Evolutionary conservation across 2,329 filamentous ascomycete genomes (phyloP).

Genomic region (Samsoniella hepiali): DNA sequence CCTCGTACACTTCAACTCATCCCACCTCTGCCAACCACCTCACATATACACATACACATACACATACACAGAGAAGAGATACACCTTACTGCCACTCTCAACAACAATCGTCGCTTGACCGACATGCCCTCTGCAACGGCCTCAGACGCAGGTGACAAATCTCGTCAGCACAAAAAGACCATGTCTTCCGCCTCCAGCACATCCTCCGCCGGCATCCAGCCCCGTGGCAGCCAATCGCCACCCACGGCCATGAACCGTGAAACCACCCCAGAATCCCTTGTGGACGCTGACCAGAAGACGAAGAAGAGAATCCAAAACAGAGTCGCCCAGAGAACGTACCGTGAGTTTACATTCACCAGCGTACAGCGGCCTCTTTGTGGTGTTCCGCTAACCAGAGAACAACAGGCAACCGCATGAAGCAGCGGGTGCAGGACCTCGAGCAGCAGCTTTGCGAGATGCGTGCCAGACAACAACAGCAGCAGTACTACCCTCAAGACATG

Average conservation of each 20-base stretch:
- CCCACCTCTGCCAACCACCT: not conserved
- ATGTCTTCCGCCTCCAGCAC: conserved; percentile 16
- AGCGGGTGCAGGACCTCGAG: conserved; percentile 19
- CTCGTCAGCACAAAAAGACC: conserved; percentile 13
- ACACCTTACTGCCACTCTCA: not conserved
- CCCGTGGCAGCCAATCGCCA: conserved; percentile 12
- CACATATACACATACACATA: not conserved
- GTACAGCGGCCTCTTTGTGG: not conserved
- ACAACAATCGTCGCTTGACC: not conserved
- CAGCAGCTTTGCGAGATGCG: conserved; percentile 20
- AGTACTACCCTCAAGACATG: conserved; percentile 14
- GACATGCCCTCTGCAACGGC: conserved; percentile 13
- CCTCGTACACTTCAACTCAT: not conserved
- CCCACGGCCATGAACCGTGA: conserved; percentile 13
- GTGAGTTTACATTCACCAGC: conserved; percentile 23
- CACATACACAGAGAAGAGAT: not conserved
- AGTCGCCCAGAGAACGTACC: conserved; percentile 32
- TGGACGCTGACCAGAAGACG: conserved; percentile 25
- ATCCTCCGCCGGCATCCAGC: conserved; percentile 10
- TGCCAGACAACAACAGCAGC: conserved; percentile 18
- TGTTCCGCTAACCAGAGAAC: conserved; percentile 2
- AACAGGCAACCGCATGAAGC: conserved; percentile 18
- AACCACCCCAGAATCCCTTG: conserved; percentile 8
- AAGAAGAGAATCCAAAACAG: conserved; percentile 34
- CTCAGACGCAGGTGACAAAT: not conserved